Evolutionary conservation across 352 stramenopile species (phyloP).

Genomic region (Aphanomyces invadans): DNA sequence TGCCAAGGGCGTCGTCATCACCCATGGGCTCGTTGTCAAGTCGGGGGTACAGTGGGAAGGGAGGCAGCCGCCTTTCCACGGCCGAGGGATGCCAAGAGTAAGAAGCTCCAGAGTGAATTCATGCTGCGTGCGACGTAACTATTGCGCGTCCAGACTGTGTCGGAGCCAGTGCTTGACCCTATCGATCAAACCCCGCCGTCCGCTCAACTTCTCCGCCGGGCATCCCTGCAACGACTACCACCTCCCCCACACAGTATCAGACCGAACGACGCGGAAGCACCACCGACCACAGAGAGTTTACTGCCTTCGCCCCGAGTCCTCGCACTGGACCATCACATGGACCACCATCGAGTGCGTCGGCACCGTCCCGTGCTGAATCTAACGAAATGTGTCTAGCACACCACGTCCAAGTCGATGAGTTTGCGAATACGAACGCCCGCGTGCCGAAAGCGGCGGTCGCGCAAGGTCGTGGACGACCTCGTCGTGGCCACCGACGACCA

Average conservation of each 20-base stretch:
- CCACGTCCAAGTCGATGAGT: conserved; percentile 11
- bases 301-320: not conserved
- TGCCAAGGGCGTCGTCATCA: conserved; percentile 21
- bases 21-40: not conserved
- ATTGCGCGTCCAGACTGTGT: not conserved
- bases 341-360: not conserved
- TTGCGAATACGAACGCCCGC: conserved; percentile 23
- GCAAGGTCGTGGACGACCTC: conserved; percentile 5
- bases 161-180: not conserved
- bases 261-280: too few species aligned
- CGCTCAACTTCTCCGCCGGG: not conserved
- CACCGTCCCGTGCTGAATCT: too few species aligned
- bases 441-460: conserved; percentile 13
- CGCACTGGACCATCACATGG: not conserved
- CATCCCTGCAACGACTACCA: not conserved
- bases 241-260: not conserved
- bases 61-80: too few species aligned
- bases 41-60: conserved; percentile 1
- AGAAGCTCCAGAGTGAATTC: too few species aligned
- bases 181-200: not conserved
- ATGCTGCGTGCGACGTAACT: not conserved
- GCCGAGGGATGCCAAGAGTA: too few species aligned
- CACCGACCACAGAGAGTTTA: too few species aligned
- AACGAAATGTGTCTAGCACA: too few species aligned
- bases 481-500: not conserved